Evolutionary conservation across 78 protist species (phyloP).

Genomic region (Isochrysis galbana): DNA sequence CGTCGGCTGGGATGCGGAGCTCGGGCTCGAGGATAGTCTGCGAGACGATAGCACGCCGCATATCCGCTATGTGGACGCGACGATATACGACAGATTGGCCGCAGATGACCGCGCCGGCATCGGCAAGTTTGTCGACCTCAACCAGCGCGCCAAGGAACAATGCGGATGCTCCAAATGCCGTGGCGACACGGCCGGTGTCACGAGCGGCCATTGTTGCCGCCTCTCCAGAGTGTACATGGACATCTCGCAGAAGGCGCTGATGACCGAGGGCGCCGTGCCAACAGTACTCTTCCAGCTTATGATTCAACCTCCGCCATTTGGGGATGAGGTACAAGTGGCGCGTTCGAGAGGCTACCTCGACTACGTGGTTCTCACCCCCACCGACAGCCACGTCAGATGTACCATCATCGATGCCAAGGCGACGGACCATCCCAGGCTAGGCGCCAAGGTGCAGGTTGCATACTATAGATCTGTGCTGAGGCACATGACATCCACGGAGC

Average conservation of each 20-base stretch:
- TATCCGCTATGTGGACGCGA: no score
- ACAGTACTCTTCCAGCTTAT: neutral
- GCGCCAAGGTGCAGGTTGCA: neutral
- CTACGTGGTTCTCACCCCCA: neutral
- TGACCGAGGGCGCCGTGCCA: no score
- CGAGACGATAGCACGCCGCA: neutral
- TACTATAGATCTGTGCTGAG: neutral
- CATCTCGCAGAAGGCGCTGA: no score
- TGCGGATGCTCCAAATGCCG: no score
- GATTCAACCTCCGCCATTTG: neutral
- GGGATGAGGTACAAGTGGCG: neutral
- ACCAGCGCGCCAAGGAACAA: no score
- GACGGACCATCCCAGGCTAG: neutral
- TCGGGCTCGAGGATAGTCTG: neutral
- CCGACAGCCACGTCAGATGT: neutral
- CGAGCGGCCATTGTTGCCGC: no score
- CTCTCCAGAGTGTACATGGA: neutral
- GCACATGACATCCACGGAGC: neutral
- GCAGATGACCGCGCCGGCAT: no score
- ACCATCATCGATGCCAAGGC: neutral
- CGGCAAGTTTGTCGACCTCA: no score
- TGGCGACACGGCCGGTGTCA: no score
- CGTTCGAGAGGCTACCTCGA: neutral
- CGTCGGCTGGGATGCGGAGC: neutral
- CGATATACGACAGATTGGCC: no score